Evolutionary conservation across 2,329 filamentous ascomycete species (phyloP), one percentile per base, ranked within the genome.

Genomic region (Microdochium nivale): DNA sequence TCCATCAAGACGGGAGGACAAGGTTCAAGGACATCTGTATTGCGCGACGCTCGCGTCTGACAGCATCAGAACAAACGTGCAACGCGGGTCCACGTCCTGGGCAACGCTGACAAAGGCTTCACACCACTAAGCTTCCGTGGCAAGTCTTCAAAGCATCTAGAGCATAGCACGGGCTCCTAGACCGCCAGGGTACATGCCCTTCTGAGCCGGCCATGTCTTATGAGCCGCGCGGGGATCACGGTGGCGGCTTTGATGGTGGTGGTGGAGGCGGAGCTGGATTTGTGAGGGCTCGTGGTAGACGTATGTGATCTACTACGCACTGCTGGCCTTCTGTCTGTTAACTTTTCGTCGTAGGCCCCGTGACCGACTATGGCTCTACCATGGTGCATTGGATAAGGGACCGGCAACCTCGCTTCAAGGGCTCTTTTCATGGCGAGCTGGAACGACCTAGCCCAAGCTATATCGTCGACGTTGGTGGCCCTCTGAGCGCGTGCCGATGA

Each of bases 361-460:
- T 95, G 14, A 96, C 91, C 46, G 91, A 96, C 69, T 96, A 96
- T 78, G 87, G 90, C 62, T 86, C 91, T 24, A 94, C 90, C 10
- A 81, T 95, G 66, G 85, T 88, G 50, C 88, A 95, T 69, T 99
- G 90, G 88, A 89, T 95, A 80, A 86, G 87, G 62, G 83, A 90
- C 63, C 83, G 92, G 52, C 80, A 83, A 61, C 86, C 87, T 25
- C 84, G 84, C 59, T 92, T 88, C 70, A 86, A 84, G 65, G 84
- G 84, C 52, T 76, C 79, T 5, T 84, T 84, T 60, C 75, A 76
- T 54, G 83, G 90, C 60, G 90, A 96, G 71, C 75, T 79, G 46
- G 92, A 96, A 70, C 76, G 92, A 53, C 91, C 91, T 1, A 95
- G 88, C 66, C 75, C 85, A 37, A 96, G 90, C 72, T 97, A 94